These are phyloP conservation scores for Clavispora santaluciae DNA, from an alignment of 805 yeast species.

Conservation along the genomic window DNA sequence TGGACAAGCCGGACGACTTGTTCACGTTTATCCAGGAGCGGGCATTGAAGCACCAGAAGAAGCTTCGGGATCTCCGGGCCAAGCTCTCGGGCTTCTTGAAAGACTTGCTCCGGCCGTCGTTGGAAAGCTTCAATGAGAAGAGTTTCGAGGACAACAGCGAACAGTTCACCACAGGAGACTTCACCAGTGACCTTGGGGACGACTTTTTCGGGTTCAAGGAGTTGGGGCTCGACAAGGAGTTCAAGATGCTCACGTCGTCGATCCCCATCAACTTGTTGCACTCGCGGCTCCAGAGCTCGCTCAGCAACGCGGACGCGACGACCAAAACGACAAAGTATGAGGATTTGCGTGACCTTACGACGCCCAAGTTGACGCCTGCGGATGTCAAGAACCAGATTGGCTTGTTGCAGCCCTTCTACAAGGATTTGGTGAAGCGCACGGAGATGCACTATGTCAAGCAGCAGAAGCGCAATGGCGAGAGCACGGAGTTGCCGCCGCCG, in stretches of 20 bases:
- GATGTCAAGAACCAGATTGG: constrained; percentile 54
- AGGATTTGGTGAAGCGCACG: constrained; percentile 37
- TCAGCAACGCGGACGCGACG: constrained; percentile 37
- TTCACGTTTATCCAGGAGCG: constrained; percentile 72
- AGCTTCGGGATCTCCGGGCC: constrained; percentile 60
- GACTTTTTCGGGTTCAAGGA: constrained; percentile 97
- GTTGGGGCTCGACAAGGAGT: constrained; percentile 87
- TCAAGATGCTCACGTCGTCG: constrained; percentile 74
- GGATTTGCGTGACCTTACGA: constrained; percentile 56
- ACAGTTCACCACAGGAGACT: constrained; percentile 91
- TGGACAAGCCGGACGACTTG: constrained; percentile 70
- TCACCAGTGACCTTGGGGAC: constrained; percentile 89
- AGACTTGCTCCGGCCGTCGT: constrained; percentile 76
- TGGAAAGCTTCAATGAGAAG: constrained; percentile 67
- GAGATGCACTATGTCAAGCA: constrained; percentile 37
- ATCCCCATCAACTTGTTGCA: constrained; percentile 88
- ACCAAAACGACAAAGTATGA: constrained; percentile 54
- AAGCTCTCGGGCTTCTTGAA: constrained; percentile 70
- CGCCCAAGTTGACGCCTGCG: constrained; percentile 47
- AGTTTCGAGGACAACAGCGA: constrained; percentile 88
- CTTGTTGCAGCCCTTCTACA: constrained; percentile 50
- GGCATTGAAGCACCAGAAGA: constrained; percentile 60
- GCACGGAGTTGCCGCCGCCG: constrained; percentile 37
- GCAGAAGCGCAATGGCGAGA: constrained; percentile 38
- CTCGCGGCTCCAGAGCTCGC: constrained; percentile 62